These are phyloP conservation scores for Boletellus emodensis DNA, from an alignment of 768 basidiomycete species.

Conservation along the genomic window DNA sequence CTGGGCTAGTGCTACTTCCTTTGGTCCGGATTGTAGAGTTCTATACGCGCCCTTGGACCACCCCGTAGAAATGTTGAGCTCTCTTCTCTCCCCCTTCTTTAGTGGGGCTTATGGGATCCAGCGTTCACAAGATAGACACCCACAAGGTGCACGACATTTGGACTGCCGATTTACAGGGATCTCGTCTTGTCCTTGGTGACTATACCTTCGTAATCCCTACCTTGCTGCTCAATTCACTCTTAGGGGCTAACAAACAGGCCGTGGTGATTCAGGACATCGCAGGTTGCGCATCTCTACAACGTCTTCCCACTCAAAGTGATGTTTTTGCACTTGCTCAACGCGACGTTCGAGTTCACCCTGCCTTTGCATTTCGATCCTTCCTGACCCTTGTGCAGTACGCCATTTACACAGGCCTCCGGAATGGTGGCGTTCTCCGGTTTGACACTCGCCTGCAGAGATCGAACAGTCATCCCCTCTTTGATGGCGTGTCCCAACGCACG, in stretches of 20 bases:
- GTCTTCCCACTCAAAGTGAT: conserved; percentile 55
- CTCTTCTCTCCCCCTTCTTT: background rate
- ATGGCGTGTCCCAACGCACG: conserved; percentile 28
- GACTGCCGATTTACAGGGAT: conserved; percentile 47
- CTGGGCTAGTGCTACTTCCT: conserved; percentile 48
- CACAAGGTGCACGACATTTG: conserved; percentile 52
- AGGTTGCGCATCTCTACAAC: conserved; percentile 29
- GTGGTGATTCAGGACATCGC: conserved; percentile 52
- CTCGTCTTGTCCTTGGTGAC: conserved; percentile 52
- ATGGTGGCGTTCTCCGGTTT: conserved; percentile 53
- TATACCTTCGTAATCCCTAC: background rate
- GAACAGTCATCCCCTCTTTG: conserved; percentile 39
- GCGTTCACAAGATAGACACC: conserved; percentile 32
- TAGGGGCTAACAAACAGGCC: conserved; percentile 53
- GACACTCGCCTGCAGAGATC: conserved; percentile 47
- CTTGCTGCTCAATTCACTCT: background rate
- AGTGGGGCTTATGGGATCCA: background rate
- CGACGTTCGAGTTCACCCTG: conserved; percentile 34
- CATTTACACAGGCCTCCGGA: conserved; percentile 57
- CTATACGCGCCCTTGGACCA: conserved; percentile 41
- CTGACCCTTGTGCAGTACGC: conserved; percentile 35
- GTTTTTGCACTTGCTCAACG: conserved; percentile 57
- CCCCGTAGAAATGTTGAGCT: conserved; percentile 38
- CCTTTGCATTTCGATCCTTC: background rate
- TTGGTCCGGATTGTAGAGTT: conserved; percentile 51